A percentile compares a stretch with the other conserved stretches of the same genome.
Conservation (phyloP, 2,329 filamentous ascomycete species). For the Penicillium sp. region DNA sequence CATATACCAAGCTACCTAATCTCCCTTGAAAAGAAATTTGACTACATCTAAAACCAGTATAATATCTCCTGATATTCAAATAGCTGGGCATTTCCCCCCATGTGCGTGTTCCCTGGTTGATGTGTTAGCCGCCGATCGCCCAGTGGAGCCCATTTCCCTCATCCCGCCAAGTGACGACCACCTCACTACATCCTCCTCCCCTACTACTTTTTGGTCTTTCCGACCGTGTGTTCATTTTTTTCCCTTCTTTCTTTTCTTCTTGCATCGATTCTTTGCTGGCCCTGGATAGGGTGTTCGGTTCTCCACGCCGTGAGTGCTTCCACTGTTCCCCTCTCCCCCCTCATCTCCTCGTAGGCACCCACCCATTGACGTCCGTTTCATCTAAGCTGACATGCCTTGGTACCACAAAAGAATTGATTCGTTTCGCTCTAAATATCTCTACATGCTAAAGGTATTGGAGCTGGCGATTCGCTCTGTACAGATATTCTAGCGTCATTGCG, state of each 20-base stretch:
- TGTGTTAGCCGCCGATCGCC: conserved; percentile 34
- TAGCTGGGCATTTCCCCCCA: neutral
- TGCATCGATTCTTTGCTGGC: conserved; percentile 8
- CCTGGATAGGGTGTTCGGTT: conserved; percentile 8
- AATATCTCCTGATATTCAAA: neutral
- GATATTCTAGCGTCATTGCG: conserved; percentile 13
- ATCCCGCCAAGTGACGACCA: conserved; percentile 34
- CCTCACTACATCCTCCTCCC: conserved; percentile 17
- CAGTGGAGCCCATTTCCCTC: conserved; percentile 29
- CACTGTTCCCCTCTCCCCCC: conserved; percentile 17
- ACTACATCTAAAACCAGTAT: neutral
- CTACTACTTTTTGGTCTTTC: conserved; percentile 3
- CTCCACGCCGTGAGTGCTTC: conserved; percentile 11
- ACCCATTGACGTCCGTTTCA: conserved; percentile 25
- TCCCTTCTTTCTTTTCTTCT: conserved; percentile 1
- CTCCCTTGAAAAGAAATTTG: neutral
- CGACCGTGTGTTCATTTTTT: neutral
- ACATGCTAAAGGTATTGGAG: conserved; percentile 20
- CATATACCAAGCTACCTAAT: neutral
- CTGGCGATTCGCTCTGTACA: conserved; percentile 21
- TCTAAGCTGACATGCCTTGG: conserved; percentile 28
- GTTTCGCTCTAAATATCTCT: conserved; percentile 12
- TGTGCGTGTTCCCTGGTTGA: conserved; percentile 22
- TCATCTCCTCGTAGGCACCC: conserved; percentile 23
- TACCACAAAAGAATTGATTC: conserved; percentile 20